Base-by-base conservation (phyloP, 768 basidiomycete species). In the Mycena haematopus region DNA sequence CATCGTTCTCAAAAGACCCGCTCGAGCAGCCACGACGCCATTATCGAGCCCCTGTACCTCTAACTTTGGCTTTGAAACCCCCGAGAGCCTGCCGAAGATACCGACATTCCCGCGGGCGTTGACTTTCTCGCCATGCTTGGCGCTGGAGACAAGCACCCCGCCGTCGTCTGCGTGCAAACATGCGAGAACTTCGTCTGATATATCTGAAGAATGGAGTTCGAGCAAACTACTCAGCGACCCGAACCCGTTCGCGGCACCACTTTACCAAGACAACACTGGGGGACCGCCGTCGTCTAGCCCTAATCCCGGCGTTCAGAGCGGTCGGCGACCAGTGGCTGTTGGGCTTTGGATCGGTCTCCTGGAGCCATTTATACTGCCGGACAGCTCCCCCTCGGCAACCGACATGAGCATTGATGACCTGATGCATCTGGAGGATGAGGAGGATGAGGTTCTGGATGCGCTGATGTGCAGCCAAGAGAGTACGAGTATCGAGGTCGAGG, bases 321-420 rank as follows among this genome's bases (percentile, higher is more conserved):
- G 73, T 17, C 65, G 71, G 14, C 63, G 75, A 24, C 71, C 80
- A 15, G 69, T 78, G 21, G 75, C 74, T 5, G 74, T 78, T 31
- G 81, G 82, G 17, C 72, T 86, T 46, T 82, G 81, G 5, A 78
- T 86, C 56, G 84, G 84, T 9, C 75, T 88, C 42, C 76, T 88
- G 67, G 85, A 82, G 55, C 83, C 87, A 14, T 87, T 88, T 65
- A 75, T 75, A 31, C 74, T 84, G 51, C 77, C 82, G 36, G 76
- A 78, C 62, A 55, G 54, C 54, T 45, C 67, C 53, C 50, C 56
- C 76, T 78, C 68, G 67, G 70, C 49, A 76, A 80, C 57, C 69
- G 77, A 33, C 75, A 70, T 60, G 68, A 51, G 71, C 73, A 42
- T 68, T 72, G 52, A 70, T 69, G 60, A 73, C 67, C 53, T 65